Evolutionary conservation across 129 eudicot species (phyloP).

Genomic region (Lactuca saligna): DNA sequence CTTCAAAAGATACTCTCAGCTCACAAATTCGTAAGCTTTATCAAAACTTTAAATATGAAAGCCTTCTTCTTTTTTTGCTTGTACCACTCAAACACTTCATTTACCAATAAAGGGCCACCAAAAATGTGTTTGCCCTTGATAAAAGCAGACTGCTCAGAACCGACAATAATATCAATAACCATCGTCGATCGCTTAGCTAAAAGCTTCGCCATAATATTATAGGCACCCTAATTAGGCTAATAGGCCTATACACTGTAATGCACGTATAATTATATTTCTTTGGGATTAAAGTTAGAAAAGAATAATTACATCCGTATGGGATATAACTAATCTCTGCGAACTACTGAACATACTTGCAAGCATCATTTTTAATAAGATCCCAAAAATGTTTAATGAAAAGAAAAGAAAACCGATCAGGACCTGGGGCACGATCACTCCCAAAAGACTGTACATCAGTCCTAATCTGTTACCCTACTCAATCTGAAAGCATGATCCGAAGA

Average conservation of each 20-base stretch:
- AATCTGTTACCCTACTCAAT: no score
- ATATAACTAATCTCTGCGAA: no score
- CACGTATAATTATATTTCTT: no score
- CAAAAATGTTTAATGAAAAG: no score
- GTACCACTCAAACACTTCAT: background rate
- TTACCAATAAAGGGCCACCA: background rate
- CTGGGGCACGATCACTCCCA: no score
- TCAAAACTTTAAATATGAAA: background rate
- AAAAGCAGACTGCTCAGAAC: background rate
- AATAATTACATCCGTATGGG: no score
- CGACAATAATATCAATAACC: background rate
- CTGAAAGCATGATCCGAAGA: no score
- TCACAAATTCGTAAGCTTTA: background rate
- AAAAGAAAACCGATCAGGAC: no score
- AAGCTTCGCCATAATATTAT: background rate
- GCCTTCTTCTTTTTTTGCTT: background rate
- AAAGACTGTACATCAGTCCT: no score
- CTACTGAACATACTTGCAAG: no score
- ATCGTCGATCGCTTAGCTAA: background rate
- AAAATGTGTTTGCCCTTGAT: background rate
- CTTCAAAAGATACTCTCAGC: background rate
- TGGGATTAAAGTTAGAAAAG: no score
- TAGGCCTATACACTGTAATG: background rate
- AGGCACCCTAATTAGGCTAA: background rate
- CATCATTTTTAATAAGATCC: no score